These are phyloP conservation scores for Cylindrodendrum hubeiense DNA, from an alignment of 2,329 filamentous ascomycete species.

Conservation along the genomic window DNA sequence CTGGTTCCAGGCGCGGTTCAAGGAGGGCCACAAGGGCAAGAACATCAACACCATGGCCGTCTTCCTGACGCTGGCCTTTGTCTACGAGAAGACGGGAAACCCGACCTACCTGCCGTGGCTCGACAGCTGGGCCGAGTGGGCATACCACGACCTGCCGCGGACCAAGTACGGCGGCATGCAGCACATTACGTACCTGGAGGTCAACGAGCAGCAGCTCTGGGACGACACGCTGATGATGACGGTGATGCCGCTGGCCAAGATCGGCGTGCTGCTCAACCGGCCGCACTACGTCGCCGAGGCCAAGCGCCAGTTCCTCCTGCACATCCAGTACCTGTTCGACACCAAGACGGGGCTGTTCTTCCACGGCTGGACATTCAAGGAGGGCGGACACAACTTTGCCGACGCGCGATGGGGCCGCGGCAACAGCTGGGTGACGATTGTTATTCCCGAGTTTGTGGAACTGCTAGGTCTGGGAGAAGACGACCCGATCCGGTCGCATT, in stretches of 20 bases:
- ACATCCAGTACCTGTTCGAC: constrained; percentile 84
- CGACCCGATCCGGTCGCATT: constrained; percentile 71
- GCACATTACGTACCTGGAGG: constrained; percentile 78
- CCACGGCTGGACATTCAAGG: constrained; percentile 85
- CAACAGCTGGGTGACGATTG: constrained; percentile 84
- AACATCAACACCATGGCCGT: constrained; percentile 90
- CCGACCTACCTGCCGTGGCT: constrained; percentile 80
- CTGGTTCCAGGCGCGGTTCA: constrained; percentile 79
- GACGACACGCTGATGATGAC: constrained; percentile 93
- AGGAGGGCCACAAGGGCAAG: constrained; percentile 80
- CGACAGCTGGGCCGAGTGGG: constrained; percentile 86
- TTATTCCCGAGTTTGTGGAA: constrained; percentile 85
- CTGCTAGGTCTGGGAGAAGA: constrained; percentile 72
- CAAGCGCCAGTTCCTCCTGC: constrained; percentile 81
- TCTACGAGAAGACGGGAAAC: constrained; percentile 82
- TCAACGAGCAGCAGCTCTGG: constrained; percentile 83
- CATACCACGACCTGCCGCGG: constrained; percentile 79
- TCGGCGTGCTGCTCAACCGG: constrained; percentile 76
- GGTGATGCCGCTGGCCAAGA: constrained; percentile 83
- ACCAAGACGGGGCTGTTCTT: constrained; percentile 79
- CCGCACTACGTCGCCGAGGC: constrained; percentile 83
- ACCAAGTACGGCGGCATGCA: constrained; percentile 81
- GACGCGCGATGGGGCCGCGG: constrained; percentile 69
- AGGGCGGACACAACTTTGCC: constrained; percentile 73
- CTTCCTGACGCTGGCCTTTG: constrained; percentile 79